phyloP scores from a whole-genome alignment of 2,329 filamentous ascomycete genomes.

The Hypoxylon sp. region DNA sequence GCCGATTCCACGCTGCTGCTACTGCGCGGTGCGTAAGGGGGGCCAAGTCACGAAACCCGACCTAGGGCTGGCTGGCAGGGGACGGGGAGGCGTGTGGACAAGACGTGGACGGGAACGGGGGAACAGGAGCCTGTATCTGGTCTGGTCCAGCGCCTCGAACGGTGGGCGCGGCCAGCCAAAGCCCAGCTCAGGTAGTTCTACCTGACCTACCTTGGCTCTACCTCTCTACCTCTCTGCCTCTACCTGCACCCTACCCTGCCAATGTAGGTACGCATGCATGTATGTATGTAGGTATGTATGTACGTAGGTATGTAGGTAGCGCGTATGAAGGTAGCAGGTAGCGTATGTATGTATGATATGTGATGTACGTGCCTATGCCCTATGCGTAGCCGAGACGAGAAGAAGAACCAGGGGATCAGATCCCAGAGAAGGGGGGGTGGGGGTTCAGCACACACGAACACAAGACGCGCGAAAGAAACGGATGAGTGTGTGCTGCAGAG shows the following conservation, averaged over 20 bases:
- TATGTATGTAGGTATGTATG: constrained; percentile 25
- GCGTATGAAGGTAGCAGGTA: constrained; percentile 14
- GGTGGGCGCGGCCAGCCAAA: constrained; percentile 32
- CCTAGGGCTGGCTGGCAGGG: constrained; percentile 49
- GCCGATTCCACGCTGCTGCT: constrained; percentile 48
- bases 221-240: neutral
- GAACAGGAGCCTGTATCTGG: constrained; percentile 31
- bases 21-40: constrained; percentile 52
- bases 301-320: constrained; percentile 20
- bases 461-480: constrained; percentile 30
- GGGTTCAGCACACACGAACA: constrained; percentile 38
- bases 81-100: constrained; percentile 42
- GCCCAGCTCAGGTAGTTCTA: constrained; percentile 24
- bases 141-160: constrained; percentile 42
- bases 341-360: constrained; percentile 19
- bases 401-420: constrained; percentile 41
- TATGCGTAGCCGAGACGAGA: constrained; percentile 44
- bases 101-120: constrained; percentile 40
- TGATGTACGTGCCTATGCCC: constrained; percentile 40
- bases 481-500: constrained; percentile 38
- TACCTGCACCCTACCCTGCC: constrained; percentile 21
- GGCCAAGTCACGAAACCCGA: constrained; percentile 50
- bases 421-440: constrained; percentile 37
- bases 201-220: constrained; percentile 22
- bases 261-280: constrained; percentile 10